These are phyloP conservation scores for Trichosporon sp. DNA, from an alignment of 1,284 basidiomycete species.

Conservation along the genomic window DNA sequence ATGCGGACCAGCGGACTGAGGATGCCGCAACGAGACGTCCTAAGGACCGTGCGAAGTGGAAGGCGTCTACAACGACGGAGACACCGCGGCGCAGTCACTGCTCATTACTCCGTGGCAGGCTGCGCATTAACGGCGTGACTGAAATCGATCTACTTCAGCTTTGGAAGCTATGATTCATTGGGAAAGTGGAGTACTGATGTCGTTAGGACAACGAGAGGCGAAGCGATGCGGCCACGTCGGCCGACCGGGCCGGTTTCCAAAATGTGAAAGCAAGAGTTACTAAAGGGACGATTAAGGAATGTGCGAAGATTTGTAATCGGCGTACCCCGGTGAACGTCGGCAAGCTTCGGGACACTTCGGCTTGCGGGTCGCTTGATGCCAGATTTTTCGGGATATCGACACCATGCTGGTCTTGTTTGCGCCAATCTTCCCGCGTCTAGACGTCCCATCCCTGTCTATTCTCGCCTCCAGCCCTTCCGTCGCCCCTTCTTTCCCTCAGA, in stretches of 20 bases:
- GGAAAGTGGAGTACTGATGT: background rate
- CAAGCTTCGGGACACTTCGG: background rate
- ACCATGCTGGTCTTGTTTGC: background rate
- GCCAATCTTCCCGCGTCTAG: background rate
- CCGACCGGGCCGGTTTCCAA: background rate
- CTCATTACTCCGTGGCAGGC: background rate
- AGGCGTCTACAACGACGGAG: background rate
- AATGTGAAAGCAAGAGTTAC: background rate
- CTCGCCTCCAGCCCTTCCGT: background rate
- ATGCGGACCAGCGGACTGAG: background rate
- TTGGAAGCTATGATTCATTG: background rate
- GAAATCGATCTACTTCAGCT: background rate
- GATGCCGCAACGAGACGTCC: too few species aligned
- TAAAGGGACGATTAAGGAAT: background rate
- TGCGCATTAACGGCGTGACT: background rate
- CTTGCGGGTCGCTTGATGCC: background rate
- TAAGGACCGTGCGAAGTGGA: too few species aligned
- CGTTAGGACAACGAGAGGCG: background rate
- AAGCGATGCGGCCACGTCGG: background rate
- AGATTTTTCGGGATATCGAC: background rate
- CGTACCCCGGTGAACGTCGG: background rate
- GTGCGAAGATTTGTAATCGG: background rate
- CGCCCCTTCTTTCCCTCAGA: background rate
- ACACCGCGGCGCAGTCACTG: background rate
- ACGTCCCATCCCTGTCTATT: background rate